Evolutionary conservation across 441 rosid genomes (phyloP), one percentile per base, ranked within the genome.

Genomic region (Aleurites moluccanus): DNA sequence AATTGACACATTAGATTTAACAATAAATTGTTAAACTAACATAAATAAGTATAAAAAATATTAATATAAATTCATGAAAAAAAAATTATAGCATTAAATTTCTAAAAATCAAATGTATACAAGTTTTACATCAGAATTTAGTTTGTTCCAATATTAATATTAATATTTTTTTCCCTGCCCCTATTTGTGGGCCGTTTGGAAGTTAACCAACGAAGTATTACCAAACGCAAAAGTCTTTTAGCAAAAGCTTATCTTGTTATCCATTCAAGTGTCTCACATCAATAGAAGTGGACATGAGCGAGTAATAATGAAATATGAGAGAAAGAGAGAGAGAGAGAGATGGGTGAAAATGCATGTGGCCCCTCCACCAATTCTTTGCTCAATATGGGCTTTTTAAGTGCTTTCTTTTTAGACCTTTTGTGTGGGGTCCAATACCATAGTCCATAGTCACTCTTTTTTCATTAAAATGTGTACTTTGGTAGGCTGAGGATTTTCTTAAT

Each of bases 241-340:
- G 73, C 69, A 60, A 75, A 79, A 73, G 72, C 83, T 75, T 79
- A 70, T 79, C 84, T 69, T 75, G 80, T 79, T 73, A 77, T 81
- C 79, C 74, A 56, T 20, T 38, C 15, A 7, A 63, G 81, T 14
- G 78, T 23, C 60, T 70, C 60, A 70, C 74, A n/a, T 78, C 78
- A 80, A 56, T 14, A 61, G 81, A 80, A 78, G 66, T 59, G 76
- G 80, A 74, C 82, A 72, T 64, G 61, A 67, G 15, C 52, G 21
- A 15, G 11, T 21, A 55, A 23, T 7, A 55, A 27, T n/a, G n/a
- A 16, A 50, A 16, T 50, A 2, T 23, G 20, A 47, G 14, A 3
- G 56, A 3, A 2, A 30, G 20, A 47, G 14, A 3, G 56, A 3
- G 2, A 62, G 0, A 23, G 10, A 7, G 11, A 38, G 14, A 30